Percentiles rank a stretch among this genome's conserved stretches.
These are phyloP conservation scores for Termitomyces sp. DNA, from an alignment of 768 basidiomycete genomes.

Conservation along the genomic window DNA sequence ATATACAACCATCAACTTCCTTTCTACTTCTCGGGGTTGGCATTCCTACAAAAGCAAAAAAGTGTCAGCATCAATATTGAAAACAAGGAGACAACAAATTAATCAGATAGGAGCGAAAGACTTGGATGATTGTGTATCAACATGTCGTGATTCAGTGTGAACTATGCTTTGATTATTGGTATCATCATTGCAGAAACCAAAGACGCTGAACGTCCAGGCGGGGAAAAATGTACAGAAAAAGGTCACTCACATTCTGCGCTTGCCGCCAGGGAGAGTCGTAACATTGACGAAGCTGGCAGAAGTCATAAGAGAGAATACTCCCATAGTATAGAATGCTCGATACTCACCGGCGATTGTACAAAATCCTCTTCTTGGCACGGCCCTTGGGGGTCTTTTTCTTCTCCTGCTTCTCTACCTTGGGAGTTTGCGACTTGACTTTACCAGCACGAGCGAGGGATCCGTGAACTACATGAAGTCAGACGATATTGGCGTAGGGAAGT, in stretches of 20 bases:
- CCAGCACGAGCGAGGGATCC: conserved; percentile 99
- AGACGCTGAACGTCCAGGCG: neutral
- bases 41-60: conserved; percentile 43
- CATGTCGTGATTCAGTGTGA: conserved; percentile 86
- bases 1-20: neutral
- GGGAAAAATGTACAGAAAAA: neutral
- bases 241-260: conserved; percentile 88
- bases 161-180: conserved; percentile 73
- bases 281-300: conserved; percentile 82
- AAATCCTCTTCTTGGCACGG: conserved; percentile 82
- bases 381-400: conserved; percentile 99
- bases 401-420: conserved; percentile 98
- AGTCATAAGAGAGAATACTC: conserved; percentile 50
- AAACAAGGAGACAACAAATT: conserved; percentile 1
- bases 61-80: conserved; percentile 18
- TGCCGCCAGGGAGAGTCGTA: conserved; percentile 84
- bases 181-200: conserved; percentile 40
- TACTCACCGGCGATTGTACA: conserved; percentile 11
- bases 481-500: neutral
- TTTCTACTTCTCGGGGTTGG: conserved; percentile 57
- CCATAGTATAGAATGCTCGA: too few species aligned
- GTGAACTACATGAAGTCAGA: conserved; percentile 59
- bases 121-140: conserved; percentile 82
- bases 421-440: conserved; percentile 98
- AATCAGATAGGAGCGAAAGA: conserved; percentile 99